phyloP scores from a whole-genome alignment of 192 early-diverging fungal species.

The Bifiguratus adelaidae region DNA sequence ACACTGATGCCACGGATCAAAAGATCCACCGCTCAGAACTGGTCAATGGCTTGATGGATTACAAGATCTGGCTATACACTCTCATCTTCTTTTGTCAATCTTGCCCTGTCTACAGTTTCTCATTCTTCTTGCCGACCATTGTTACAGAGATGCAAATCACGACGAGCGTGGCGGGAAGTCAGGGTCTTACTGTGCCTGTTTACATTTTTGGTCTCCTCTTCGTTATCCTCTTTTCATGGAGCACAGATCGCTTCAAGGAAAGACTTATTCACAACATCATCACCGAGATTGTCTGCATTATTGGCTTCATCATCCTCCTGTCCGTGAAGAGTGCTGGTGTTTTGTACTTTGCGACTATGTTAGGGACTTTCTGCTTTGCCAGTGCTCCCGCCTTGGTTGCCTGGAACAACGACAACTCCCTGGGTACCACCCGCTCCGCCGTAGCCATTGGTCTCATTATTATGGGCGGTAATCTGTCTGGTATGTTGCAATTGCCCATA shows the following conservation, averaged over 20 bases:
- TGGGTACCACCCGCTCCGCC: constrained; percentile 1
- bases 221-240: constrained; percentile 3
- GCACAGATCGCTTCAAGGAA: constrained; percentile 1
- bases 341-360: constrained; percentile 4
- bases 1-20: constrained; percentile 13
- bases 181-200: constrained; percentile 15
- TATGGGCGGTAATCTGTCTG: constrained; percentile 5
- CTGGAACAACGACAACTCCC: constrained; percentile 4
- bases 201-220: constrained; percentile 14
- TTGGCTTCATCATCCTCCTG: constrained; percentile 8
- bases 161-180: constrained; percentile 8
- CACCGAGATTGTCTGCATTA: not conserved
- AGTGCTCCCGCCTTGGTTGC: not conserved
- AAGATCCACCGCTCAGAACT: constrained; percentile 30
- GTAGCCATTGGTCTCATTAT: constrained; percentile 4
- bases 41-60: constrained; percentile 28
- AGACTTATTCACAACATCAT: constrained; percentile 3
- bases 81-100: constrained; percentile 46
- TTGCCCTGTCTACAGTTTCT: constrained; percentile 48
- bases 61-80: constrained; percentile 30
- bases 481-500: no score
- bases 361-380: constrained; percentile 4
- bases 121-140: constrained; percentile 64
- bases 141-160: constrained; percentile 26
- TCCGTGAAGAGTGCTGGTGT: not conserved